phyloP scores from a whole-genome alignment of 2,329 filamentous ascomycete genomes.

The Fusarium sp. region DNA sequence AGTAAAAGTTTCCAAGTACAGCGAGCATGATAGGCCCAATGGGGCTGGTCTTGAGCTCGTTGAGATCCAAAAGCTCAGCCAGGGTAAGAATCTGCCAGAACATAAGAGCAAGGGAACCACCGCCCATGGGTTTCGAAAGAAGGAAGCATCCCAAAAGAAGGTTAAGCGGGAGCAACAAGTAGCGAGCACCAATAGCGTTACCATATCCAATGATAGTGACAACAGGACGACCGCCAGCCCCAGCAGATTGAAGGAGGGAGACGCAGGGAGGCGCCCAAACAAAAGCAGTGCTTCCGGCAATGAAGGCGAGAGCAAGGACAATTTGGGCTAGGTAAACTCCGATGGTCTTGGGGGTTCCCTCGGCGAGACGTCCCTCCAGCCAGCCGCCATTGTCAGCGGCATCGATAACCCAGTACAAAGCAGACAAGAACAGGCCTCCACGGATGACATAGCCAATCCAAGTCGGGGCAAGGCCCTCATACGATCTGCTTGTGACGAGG shows the following conservation, averaged over 20 bases:
- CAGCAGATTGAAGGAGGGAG: slow-evolving; percentile 68
- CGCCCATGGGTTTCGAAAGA: slow-evolving; percentile 94
- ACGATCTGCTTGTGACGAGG: slow-evolving; percentile 83
- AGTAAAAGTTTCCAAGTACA: slow-evolving; percentile 92
- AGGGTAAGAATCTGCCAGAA: slow-evolving; percentile 89
- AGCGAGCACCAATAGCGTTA: slow-evolving; percentile 91
- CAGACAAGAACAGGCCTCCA: slow-evolving; percentile 76
- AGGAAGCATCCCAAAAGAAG: slow-evolving; percentile 80
- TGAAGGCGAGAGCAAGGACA: slow-evolving; percentile 80
- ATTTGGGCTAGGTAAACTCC: slow-evolving; percentile 83
- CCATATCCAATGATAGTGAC: slow-evolving; percentile 90
- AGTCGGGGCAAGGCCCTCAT: slow-evolving; percentile 82
- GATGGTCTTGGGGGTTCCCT: slow-evolving; percentile 73
- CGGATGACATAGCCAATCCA: slow-evolving; percentile 88
- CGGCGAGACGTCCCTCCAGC: slow-evolving; percentile 66
- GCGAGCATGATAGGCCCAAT: slow-evolving; percentile 87
- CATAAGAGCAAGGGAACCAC: slow-evolving; percentile 82
- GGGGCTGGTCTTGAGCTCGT: slow-evolving; percentile 69
- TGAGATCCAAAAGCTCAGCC: slow-evolving; percentile 70
- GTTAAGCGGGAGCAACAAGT: slow-evolving; percentile 83
- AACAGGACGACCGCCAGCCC: slow-evolving; percentile 57
- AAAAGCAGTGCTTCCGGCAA: slow-evolving; percentile 86
- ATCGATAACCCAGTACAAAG: slow-evolving; percentile 88
- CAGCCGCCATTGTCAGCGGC: slow-evolving; percentile 87
- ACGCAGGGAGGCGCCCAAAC: slow-evolving; percentile 87